Conservation (phyloP, 257 asterid genomes). For the Solanum tarapatanum region DNA sequence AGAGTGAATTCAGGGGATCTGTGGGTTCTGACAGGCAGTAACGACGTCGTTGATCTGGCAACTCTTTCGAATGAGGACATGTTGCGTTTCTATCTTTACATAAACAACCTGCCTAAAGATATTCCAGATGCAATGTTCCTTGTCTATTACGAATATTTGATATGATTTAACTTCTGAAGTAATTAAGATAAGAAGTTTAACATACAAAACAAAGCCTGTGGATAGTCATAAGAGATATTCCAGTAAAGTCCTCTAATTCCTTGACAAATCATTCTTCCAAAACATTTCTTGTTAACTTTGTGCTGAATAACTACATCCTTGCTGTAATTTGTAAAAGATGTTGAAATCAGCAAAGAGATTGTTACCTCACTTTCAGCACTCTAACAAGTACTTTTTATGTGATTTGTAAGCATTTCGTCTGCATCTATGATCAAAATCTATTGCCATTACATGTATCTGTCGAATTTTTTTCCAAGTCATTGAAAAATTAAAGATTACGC, state of each 20-base stretch:
- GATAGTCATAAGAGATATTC: background rate
- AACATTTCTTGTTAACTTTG: background rate
- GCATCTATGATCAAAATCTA: too few species aligned
- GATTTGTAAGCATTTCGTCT: background rate
- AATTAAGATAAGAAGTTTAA: background rate
- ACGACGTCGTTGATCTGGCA: constrained; percentile 43
- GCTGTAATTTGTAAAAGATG: background rate
- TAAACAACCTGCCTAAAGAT: constrained; percentile 44
- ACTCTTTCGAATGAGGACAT: constrained; percentile 34
- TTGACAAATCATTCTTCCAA: background rate
- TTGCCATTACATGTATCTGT: too few species aligned
- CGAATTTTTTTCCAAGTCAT: too few species aligned
- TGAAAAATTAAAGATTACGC: too few species aligned
- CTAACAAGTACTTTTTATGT: background rate
- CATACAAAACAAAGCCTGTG: constrained; percentile 3
- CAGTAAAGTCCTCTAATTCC: background rate
- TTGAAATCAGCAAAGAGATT: background rate
- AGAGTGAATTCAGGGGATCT: constrained; percentile 47
- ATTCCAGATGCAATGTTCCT: constrained; percentile 47
- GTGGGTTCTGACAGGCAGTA: constrained; percentile 44
- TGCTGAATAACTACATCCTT: background rate
- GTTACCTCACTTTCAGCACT: background rate
- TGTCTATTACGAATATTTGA: constrained; percentile 41
- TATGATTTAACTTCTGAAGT: constrained; percentile 8
- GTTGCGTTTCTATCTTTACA: constrained; percentile 36